Evolutionary conservation across 2,329 filamentous ascomycete genomes (phyloP).

Genomic region (Pseudopithomyces maydicus): DNA sequence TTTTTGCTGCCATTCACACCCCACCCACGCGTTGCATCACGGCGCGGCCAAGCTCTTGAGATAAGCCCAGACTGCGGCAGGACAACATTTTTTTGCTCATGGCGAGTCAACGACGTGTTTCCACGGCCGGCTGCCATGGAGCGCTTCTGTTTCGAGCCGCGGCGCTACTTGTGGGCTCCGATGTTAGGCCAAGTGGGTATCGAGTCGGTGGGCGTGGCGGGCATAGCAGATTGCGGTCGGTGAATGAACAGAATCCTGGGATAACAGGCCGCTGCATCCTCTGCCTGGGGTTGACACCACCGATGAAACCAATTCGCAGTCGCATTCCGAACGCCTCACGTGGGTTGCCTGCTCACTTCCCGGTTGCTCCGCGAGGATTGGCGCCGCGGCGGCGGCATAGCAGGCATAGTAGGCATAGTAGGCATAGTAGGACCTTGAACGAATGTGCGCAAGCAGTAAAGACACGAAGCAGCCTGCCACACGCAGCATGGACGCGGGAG

Average conservation of each 20-base stretch:
- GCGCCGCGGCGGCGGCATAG: too few relatives aligned
- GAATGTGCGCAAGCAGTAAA: neutral
- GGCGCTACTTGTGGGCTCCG: constrained; percentile 7
- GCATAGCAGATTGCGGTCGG: neutral
- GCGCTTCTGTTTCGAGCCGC: constrained; percentile 7
- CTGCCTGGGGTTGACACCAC: neutral
- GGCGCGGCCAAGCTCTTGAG: constrained; percentile 9
- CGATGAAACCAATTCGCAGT: neutral
- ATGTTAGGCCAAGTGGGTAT: neutral
- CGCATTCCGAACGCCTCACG: too few relatives aligned
- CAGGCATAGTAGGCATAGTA: too few relatives aligned
- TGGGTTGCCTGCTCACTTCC: too few relatives aligned
- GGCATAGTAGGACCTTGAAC: neutral
- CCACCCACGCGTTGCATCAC: constrained; percentile 17
- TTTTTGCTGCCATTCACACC: constrained; percentile 11
- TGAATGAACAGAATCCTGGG: neutral
- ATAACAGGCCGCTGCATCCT: neutral
- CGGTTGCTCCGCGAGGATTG: too few relatives aligned
- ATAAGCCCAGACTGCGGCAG: constrained; percentile 9
- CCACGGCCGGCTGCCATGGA: constrained; percentile 2
- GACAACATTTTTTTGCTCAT: constrained; percentile 6
- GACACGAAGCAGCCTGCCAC: neutral
- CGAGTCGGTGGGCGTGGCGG: neutral
- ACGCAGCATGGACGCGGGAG: neutral
- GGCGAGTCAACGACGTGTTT: neutral